A percentile compares a stretch with the other conserved stretches of the same genome.
Conservation (phyloP, 169 alveolate genomes). For the Eimeria sp. region DNA sequence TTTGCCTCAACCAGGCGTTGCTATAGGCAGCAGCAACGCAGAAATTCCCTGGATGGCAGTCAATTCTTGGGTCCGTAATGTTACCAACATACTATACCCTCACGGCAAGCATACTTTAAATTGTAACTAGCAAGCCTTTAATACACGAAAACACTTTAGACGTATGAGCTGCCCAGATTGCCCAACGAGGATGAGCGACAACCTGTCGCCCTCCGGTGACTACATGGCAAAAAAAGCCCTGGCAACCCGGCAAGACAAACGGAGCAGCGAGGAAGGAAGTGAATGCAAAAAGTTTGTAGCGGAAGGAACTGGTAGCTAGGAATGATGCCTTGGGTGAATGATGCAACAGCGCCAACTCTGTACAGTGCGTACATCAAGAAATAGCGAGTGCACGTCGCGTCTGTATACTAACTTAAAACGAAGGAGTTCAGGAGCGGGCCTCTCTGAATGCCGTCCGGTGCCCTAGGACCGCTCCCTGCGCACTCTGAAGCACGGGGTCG, state of each 20-base stretch:
- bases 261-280: not conserved
- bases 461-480: not conserved
- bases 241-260: not conserved
- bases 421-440: not conserved
- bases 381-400: not conserved
- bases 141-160: not conserved
- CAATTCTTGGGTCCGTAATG: not conserved
- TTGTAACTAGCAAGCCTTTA: not conserved
- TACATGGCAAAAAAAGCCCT: not conserved
- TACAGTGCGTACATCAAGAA: not conserved
- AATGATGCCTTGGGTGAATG: not conserved
- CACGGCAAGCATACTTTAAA: not conserved
- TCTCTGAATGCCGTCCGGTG: not conserved
- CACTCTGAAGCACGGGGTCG: not conserved
- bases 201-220: not conserved
- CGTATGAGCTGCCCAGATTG: not conserved
- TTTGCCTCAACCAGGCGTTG: not conserved
- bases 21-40: no score
- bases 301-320: not conserved
- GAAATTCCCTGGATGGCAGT: not conserved
- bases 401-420: not conserved
- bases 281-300: not conserved
- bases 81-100: no score
- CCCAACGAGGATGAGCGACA: not conserved
- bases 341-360: not conserved